A percentile compares a stretch with the other conserved stretches of the same genome.
These are phyloP conservation scores for Trichoderma atroviride DNA, from an alignment of 2,329 filamentous ascomycete species.

Conservation along the genomic window DNA sequence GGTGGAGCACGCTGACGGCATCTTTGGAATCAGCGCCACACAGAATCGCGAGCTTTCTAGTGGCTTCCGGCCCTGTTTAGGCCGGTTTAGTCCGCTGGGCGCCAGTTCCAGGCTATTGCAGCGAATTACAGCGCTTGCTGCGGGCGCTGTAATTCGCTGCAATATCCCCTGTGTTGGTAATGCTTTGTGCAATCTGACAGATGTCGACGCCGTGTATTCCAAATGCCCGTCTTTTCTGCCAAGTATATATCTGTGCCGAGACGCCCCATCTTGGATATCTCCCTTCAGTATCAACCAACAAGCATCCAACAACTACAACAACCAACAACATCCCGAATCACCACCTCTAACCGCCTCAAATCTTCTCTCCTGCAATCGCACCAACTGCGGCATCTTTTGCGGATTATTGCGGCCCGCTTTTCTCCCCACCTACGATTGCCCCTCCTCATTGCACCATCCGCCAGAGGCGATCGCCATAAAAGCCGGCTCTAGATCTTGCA, in stretches of 20 bases:
- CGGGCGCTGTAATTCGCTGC: not conserved
- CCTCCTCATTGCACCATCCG: constrained; percentile 14
- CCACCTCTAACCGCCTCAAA: not conserved
- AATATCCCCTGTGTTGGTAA: not conserved
- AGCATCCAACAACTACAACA: not conserved
- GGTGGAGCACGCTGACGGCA: not conserved
- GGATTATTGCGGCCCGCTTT: constrained; percentile 21
- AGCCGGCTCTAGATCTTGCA: not conserved
- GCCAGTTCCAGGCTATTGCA: not conserved
- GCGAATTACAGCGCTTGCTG: not conserved
- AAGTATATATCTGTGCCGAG: not conserved
- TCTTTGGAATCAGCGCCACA: constrained; percentile 2
- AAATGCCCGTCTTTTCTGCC: not conserved
- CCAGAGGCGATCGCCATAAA: not conserved
- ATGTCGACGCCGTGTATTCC: not conserved
- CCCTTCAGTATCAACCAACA: not conserved
- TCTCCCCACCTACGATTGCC: not conserved
- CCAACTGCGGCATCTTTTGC: constrained; percentile 12
- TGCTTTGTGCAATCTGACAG: not conserved
- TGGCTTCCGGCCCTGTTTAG: constrained; percentile 1
- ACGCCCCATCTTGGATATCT: not conserved
- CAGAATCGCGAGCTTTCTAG: constrained; percentile 7
- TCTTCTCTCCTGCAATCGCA: not conserved
- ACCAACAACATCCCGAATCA: not conserved
- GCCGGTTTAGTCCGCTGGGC: not conserved